Conservation (phyloP, 2,329 filamentous ascomycete species). For the Neonectria faginata region DNA sequence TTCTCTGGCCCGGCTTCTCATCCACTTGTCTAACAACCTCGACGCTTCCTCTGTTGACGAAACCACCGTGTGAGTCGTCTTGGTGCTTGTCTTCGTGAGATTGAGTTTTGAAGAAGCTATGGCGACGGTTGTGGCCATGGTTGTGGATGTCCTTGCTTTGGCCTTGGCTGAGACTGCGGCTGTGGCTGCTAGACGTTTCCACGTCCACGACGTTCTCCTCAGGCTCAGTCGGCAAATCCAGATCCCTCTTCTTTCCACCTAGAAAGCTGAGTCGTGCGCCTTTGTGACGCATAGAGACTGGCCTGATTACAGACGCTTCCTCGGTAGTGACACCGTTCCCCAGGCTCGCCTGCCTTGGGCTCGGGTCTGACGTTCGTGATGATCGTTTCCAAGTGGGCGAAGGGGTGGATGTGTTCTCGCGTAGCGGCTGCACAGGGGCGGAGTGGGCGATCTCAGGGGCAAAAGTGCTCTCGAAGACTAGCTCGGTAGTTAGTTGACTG, state of each 20-base stretch:
- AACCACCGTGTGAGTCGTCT: slow-evolving; percentile 42
- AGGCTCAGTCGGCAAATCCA: slow-evolving; percentile 46
- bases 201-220: slow-evolving; percentile 47
- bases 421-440: slow-evolving; percentile 60
- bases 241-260: slow-evolving; percentile 63
- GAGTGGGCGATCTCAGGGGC: slow-evolving; percentile 74
- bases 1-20: slow-evolving; percentile 43
- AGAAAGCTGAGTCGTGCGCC: slow-evolving; percentile 69
- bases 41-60: slow-evolving; percentile 45
- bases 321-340: slow-evolving; percentile 56
- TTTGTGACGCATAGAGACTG: slow-evolving; percentile 63
- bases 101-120: slow-evolving; percentile 60
- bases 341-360: slow-evolving; percentile 49
- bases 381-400: slow-evolving; percentile 63
- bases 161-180: slow-evolving; percentile 42
- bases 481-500: slow-evolving; percentile 32
- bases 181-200: slow-evolving; percentile 50
- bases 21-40: slow-evolving; percentile 44
- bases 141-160: slow-evolving; percentile 40
- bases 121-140: slow-evolving; percentile 47
- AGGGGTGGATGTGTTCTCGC: slow-evolving; percentile 57
- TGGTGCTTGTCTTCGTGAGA: slow-evolving; percentile 46
- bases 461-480: slow-evolving; percentile 73
- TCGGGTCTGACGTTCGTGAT: slow-evolving; percentile 57
- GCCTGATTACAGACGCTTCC: slow-evolving; percentile 63